A percentile compares a stretch with the other conserved stretches of the same genome.
Conservation (phyloP, 75 land plant species). For the Pinus taeda region DNA sequence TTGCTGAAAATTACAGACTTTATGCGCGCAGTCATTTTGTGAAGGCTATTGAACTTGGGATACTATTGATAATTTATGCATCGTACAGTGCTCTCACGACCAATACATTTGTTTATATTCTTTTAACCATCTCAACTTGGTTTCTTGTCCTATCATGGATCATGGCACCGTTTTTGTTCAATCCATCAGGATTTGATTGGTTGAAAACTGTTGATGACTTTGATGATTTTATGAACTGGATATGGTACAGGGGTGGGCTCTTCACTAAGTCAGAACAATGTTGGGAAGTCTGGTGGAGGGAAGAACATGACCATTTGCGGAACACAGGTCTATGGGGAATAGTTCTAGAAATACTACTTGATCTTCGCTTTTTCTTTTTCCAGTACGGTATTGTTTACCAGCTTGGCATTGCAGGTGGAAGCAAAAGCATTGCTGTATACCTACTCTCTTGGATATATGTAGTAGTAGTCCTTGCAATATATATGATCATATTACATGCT, state of each 20-base stretch:
- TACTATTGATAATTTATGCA: slow-evolving; percentile 70
- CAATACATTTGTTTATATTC: slow-evolving; percentile 72
- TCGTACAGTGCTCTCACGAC: slow-evolving; percentile 47
- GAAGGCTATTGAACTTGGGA: slow-evolving; percentile 83
- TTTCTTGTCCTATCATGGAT: slow-evolving; percentile 86
- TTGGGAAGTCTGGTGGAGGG: slow-evolving; percentile 96
- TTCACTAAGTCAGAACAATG: slow-evolving; percentile 75
- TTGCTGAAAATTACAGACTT: slow-evolving; percentile 88
- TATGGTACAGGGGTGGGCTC: slow-evolving; percentile 76
- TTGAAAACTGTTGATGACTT: slow-evolving; percentile 84
- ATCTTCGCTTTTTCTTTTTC: slow-evolving; percentile 82
- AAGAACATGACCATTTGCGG: slow-evolving; percentile 78
- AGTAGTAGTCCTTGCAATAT: slow-evolving; percentile 40
- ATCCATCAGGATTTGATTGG: slow-evolving; percentile 98
- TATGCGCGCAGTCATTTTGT: slow-evolving; percentile 90
- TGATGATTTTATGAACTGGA: slow-evolving; percentile 91
- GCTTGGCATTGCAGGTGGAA: slow-evolving; percentile 51
- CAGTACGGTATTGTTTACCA: slow-evolving; percentile 95
- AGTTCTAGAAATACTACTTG: slow-evolving; percentile 67
- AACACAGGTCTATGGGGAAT: slow-evolving; percentile 89
- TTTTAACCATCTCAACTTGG: slow-evolving; percentile 85
- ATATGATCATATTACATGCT: slow-evolving; percentile 48
- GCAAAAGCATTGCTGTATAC: slow-evolving; percentile 74
- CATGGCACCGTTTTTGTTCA: slow-evolving; percentile 86
- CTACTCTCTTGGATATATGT: slow-evolving; percentile 81